phyloP scores from a whole-genome alignment of 495 filamentous ascomycete species.

The Penicillium silybi region DNA sequence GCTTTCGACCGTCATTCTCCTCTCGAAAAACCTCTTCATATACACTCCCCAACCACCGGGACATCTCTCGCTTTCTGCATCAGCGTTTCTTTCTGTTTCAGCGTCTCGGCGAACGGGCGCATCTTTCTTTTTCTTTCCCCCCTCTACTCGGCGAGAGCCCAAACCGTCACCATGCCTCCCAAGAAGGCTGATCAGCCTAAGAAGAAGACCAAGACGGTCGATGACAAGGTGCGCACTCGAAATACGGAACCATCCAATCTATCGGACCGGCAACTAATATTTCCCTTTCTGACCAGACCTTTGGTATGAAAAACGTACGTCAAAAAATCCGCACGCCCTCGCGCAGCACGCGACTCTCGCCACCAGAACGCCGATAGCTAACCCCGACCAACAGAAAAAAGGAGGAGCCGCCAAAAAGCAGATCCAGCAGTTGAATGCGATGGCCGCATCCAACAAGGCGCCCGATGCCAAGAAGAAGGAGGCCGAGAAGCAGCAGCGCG shows the following conservation, averaged over 20 bases:
- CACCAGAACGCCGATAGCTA: conserved; percentile 12
- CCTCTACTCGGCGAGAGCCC: conserved; percentile 10
- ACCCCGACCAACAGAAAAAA: conserved; percentile 65
- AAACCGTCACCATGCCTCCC: conserved; percentile 73
- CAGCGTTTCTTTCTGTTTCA: conserved; percentile 13
- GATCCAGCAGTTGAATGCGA: conserved; percentile 74
- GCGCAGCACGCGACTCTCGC: conserved; percentile 6
- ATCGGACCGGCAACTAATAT: conserved; percentile 9
- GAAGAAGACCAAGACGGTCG: conserved; percentile 71
- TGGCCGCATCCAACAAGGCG: conserved; percentile 65
- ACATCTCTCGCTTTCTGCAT: conserved; percentile 17
- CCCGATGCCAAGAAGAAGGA: conserved; percentile 85
- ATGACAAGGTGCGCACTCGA: conserved; percentile 65
- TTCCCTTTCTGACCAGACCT: conserved; percentile 51
- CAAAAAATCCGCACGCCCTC: conserved; percentile 5
- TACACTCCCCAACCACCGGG: not conserved
- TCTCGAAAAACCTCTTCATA: not conserved
- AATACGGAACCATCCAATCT: not conserved
- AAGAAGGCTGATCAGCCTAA: conserved; percentile 67
- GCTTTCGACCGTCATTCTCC: conserved; percentile 12
- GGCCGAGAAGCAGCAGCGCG: conserved; percentile 79
- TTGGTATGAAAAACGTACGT: conserved; percentile 96
- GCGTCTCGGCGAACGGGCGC: conserved; percentile 19
- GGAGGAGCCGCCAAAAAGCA: conserved; percentile 82
- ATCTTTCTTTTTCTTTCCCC: conserved; percentile 15